Evolutionary conservation across 2,329 filamentous ascomycete genomes (phyloP).

Genomic region (Colletotrichum brevisporum): DNA sequence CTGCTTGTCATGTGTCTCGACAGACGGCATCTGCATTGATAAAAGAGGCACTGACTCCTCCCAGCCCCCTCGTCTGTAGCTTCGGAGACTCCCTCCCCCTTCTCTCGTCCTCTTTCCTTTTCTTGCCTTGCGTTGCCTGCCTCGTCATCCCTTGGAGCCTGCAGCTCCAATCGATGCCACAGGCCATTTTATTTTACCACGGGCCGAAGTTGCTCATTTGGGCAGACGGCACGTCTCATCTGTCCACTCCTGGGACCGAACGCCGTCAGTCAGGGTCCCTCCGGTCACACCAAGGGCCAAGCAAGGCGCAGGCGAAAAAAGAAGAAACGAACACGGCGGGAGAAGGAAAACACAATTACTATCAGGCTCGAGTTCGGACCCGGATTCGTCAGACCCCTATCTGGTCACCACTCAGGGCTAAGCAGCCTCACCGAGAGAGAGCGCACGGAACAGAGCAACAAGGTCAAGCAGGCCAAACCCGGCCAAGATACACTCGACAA

Average conservation of each 20-base stretch:
- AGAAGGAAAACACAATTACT: too few relatives aligned
- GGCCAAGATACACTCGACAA: neutral
- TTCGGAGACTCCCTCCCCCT: neutral
- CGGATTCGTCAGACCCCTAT: constrained; percentile 4
- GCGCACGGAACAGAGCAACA: constrained; percentile 9
- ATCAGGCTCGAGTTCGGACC: neutral
- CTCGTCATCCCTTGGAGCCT: constrained; percentile 24
- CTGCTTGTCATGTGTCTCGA: neutral
- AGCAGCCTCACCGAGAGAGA: constrained; percentile 33
- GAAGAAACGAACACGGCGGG: too few relatives aligned
- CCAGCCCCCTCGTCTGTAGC: neutral
- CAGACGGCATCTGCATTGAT: neutral
- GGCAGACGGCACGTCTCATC: constrained; percentile 22
- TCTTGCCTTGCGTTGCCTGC: neutral
- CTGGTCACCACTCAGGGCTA: neutral
- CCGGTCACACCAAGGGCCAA: constrained; percentile 1
- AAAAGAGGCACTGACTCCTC: constrained; percentile 22
- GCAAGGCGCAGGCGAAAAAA: constrained; percentile 7
- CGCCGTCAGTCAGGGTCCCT: constrained; percentile 16
- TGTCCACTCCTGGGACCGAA: constrained; percentile 16
- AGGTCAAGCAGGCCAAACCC: constrained; percentile 36
- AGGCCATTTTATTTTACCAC: neutral
- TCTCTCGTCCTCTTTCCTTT: neutral
- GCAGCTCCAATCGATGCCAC: neutral
- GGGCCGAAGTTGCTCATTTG: constrained; percentile 20